phyloP scores from a whole-genome alignment of 2,329 filamentous ascomycete species.

The Bipolaris zeicola region DNA sequence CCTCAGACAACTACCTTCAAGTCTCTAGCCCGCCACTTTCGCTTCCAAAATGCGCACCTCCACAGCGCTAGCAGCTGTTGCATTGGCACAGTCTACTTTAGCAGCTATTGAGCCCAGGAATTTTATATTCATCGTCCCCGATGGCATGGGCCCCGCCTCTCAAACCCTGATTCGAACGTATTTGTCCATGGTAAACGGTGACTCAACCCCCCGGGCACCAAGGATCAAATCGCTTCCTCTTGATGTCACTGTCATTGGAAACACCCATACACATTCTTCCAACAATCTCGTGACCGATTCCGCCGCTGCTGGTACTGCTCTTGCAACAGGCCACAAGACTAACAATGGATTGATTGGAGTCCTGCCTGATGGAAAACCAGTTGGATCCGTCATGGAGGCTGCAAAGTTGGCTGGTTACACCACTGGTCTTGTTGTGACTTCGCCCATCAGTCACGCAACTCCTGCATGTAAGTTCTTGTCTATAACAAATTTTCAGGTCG shows the following conservation, averaged over 20 bases:
- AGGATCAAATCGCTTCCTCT: conserved; percentile 25
- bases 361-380: conserved; percentile 39
- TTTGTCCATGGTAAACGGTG: conserved; percentile 25
- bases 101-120: conserved; percentile 15
- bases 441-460: conserved; percentile 43
- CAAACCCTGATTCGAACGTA: conserved; percentile 33
- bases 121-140: conserved; percentile 34
- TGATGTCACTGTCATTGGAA: conserved; percentile 30
- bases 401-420: conserved; percentile 49
- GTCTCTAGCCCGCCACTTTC: background rate
- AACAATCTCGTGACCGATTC: conserved; percentile 51
- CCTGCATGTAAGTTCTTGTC: conserved; percentile 14
- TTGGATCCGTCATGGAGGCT: conserved; percentile 50
- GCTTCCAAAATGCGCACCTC: conserved; percentile 1
- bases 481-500: too few species aligned
- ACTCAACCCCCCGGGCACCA: conserved; percentile 24
- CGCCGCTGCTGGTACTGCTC: conserved; percentile 50
- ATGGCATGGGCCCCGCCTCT: conserved; percentile 32
- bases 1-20: background rate
- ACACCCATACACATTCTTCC: conserved; percentile 27
- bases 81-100: conserved; percentile 1
- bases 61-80: background rate
- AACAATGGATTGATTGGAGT: conserved; percentile 48
- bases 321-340: conserved; percentile 50
- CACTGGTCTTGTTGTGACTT: conserved; percentile 53